Conservation (phyloP, 805 yeast species). For the Saccharomycopsis sp. region DNA sequence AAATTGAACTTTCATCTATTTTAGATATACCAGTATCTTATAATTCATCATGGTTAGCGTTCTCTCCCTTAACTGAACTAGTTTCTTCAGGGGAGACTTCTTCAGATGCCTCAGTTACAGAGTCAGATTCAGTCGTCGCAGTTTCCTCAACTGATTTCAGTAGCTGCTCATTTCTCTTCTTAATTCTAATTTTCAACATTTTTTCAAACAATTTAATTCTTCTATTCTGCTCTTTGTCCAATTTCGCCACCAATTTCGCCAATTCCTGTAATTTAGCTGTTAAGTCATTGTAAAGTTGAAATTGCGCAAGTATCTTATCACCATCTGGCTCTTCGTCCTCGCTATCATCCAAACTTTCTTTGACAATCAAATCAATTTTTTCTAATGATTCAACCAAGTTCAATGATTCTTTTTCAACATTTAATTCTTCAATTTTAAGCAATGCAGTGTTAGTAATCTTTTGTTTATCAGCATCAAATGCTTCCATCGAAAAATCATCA, state of each 20-base stretch:
- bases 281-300: conserved; percentile 2
- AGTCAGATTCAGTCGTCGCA: not conserved
- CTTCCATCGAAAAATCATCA: conserved; percentile 10
- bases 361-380: conserved; percentile 9
- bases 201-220: conserved; percentile 15
- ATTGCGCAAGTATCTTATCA: conserved; percentile 8
- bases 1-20: too few species aligned
- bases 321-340: conserved; percentile 10
- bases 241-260: conserved; percentile 7
- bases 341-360: not conserved
- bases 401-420: conserved; percentile 18
- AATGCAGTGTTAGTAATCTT: conserved; percentile 10
- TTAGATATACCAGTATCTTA: not conserved
- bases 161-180: conserved; percentile 17
- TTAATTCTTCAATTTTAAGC: conserved; percentile 19
- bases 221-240: conserved; percentile 19
- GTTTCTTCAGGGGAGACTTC: not conserved
- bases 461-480: conserved; percentile 17
- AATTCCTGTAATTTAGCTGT: conserved; percentile 8
- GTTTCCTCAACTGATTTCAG: conserved; percentile 5
- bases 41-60: conserved; percentile 6
- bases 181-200: conserved; percentile 16
- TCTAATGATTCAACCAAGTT: conserved; percentile 13
- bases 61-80: not conserved
- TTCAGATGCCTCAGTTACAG: not conserved